A percentile compares a stretch with the other conserved stretches of the same genome.
Conservation (phyloP, 331 rosid species). For the Malus hybrid region DNA sequence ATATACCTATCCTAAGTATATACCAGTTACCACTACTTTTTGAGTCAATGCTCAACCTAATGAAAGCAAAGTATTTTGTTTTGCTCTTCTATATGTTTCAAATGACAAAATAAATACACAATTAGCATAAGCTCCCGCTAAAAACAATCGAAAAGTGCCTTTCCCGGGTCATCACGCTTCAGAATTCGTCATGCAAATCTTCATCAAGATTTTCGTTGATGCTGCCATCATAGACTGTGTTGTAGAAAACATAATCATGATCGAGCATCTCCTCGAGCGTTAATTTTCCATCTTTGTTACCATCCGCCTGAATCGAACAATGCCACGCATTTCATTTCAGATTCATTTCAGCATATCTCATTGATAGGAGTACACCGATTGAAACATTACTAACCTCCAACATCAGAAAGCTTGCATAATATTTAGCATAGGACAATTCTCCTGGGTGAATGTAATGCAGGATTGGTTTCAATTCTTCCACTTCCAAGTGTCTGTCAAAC, state of each 20-base stretch:
- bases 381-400: conserved; percentile 39
- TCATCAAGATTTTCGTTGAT: conserved; percentile 13
- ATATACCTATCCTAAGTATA: too few species aligned
- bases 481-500: conserved; percentile 37
- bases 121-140: background rate
- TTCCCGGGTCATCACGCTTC: background rate
- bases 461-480: conserved; percentile 57
- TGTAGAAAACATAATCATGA: conserved; percentile 54
- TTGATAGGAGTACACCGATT: too few species aligned
- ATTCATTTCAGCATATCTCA: background rate
- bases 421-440: conserved; percentile 56
- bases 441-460: conserved; percentile 60
- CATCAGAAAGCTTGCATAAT: conserved; percentile 47
- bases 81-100: background rate
- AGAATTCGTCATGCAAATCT: conserved; percentile 33
- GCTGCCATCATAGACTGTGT: conserved; percentile 19
- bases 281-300: conserved; percentile 43
- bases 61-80: background rate
- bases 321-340: background rate
- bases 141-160: background rate
- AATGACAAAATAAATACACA: background rate
- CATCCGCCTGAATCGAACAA: conserved; percentile 55
- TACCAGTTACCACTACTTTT: background rate
- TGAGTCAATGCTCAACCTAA: background rate
- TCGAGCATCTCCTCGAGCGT: conserved; percentile 58